Percentiles rank a stretch among this genome's conserved stretches.
Evolutionary conservation across 306 rosid species (phyloP).

Genomic region (Dicorynia guianensis): DNA sequence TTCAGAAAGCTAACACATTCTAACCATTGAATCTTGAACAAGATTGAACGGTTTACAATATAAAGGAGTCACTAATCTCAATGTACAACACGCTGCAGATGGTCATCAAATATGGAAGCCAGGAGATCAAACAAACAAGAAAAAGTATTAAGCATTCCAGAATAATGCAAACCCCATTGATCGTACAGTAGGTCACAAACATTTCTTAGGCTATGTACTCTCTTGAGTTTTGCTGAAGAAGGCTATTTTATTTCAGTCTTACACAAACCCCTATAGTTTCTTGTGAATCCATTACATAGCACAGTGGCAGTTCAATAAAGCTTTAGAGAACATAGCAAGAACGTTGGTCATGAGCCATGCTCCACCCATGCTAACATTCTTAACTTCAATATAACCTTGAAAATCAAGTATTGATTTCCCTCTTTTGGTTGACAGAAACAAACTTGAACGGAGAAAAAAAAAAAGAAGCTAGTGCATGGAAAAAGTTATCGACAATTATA

Average conservation of each 20-base stretch:
- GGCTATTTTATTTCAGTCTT: too few relatives aligned
- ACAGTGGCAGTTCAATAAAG: too few relatives aligned
- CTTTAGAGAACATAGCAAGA: too few relatives aligned
- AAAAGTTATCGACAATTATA: neutral
- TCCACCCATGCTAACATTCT: too few relatives aligned
- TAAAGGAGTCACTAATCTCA: neutral
- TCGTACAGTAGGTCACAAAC: neutral
- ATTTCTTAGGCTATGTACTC: neutral
- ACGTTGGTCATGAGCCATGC: too few relatives aligned
- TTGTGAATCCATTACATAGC: too few relatives aligned
- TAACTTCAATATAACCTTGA: neutral
- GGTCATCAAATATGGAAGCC: neutral
- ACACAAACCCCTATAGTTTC: too few relatives aligned
- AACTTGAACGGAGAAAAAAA: too few relatives aligned
- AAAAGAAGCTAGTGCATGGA: neutral
- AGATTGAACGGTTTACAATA: slow-evolving; percentile 4
- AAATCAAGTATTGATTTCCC: neutral
- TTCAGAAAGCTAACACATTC: too few relatives aligned
- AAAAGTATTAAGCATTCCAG: slow-evolving; percentile 17
- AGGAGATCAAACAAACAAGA: slow-evolving; percentile 14
- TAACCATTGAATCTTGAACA: neutral
- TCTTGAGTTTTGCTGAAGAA: too few relatives aligned
- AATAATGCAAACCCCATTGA: too few relatives aligned
- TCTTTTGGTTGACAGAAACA: neutral
- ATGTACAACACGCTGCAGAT: neutral